These are phyloP conservation scores for Trichoderma breve DNA, from an alignment of 2,329 filamentous ascomycete genomes.

Conservation along the genomic window DNA sequence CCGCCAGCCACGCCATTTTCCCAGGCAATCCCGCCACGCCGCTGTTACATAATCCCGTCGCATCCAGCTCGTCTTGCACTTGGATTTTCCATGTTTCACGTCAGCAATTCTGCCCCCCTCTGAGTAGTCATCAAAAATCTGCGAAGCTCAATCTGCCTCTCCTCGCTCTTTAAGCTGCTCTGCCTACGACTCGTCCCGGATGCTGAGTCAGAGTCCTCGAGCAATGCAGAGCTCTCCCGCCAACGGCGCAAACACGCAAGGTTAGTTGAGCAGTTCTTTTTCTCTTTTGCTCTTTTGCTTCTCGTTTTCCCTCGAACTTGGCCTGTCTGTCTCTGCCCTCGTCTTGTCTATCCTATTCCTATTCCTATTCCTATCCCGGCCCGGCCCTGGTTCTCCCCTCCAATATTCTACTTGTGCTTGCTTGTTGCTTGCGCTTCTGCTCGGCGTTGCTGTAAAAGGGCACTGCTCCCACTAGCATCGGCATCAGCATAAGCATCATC, in stretches of 20 bases:
- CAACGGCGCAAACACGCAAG: constrained; percentile 23
- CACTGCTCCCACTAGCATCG: background rate
- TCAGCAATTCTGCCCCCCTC: constrained; percentile 15
- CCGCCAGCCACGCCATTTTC: constrained; percentile 22
- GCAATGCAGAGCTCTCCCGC: constrained; percentile 23
- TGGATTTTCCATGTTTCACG: constrained; percentile 19
- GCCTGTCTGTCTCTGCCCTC: background rate
- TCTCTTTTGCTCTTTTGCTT: background rate
- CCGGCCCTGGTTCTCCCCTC: background rate
- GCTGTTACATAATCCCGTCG: constrained; percentile 22
- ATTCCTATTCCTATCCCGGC: background rate
- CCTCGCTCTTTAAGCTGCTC: constrained; percentile 7
- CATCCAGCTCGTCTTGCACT: constrained; percentile 10
- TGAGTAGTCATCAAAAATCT: constrained; percentile 21
- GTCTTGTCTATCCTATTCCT: background rate
- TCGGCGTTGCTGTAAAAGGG: background rate
- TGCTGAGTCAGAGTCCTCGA: constrained; percentile 23
- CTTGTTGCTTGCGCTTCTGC: background rate
- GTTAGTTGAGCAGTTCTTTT: constrained; percentile 11
- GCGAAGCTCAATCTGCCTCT: constrained; percentile 1
- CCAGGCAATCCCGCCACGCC: constrained; percentile 12
- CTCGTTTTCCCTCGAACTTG: background rate
- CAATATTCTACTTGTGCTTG: background rate
- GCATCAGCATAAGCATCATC: background rate
- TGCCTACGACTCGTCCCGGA: background rate